Evolutionary conservation across 2,329 filamentous ascomycete species (phyloP).

Genomic region (Diplodia sapinea): DNA sequence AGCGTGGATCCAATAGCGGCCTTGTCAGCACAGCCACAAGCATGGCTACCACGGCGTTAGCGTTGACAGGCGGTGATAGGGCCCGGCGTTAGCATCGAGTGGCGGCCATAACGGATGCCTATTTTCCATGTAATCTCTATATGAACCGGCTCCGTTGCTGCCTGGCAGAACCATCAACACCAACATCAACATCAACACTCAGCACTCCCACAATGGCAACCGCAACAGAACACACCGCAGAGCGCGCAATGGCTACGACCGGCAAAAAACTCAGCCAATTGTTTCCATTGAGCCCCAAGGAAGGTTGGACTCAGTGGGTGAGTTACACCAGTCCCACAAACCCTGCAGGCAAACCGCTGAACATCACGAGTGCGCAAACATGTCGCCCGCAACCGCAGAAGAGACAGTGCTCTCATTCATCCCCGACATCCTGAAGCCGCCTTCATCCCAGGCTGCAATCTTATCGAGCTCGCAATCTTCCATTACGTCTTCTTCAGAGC

Average conservation of each 20-base stretch:
- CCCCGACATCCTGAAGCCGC: constrained; percentile 77
- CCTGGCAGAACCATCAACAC: neutral
- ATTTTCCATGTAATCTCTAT: neutral
- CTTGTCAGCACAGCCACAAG: neutral
- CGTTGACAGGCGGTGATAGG: constrained; percentile 9
- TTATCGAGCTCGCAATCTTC: constrained; percentile 51
- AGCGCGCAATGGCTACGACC: constrained; percentile 45
- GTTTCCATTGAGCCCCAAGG: constrained; percentile 90
- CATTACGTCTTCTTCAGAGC: constrained; percentile 47
- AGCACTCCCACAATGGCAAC: neutral
- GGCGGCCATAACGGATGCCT: neutral
- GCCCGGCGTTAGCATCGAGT: neutral
- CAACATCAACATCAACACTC: neutral
- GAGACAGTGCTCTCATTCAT: constrained; percentile 85
- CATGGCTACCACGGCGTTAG: constrained; percentile 3
- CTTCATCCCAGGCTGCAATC: constrained; percentile 63
- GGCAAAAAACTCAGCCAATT: constrained; percentile 51
- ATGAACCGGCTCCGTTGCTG: neutral
- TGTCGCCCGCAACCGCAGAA: constrained; percentile 86
- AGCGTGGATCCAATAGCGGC: neutral
- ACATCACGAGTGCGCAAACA: constrained; percentile 75
- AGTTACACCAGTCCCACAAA: neutral
- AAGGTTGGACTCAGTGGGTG: constrained; percentile 91
- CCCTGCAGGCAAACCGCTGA: neutral
- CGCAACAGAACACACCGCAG: constrained; percentile 32